Conservation (phyloP, 768 basidiomycete species). For the Leccinellum rugosiceps region DNA sequence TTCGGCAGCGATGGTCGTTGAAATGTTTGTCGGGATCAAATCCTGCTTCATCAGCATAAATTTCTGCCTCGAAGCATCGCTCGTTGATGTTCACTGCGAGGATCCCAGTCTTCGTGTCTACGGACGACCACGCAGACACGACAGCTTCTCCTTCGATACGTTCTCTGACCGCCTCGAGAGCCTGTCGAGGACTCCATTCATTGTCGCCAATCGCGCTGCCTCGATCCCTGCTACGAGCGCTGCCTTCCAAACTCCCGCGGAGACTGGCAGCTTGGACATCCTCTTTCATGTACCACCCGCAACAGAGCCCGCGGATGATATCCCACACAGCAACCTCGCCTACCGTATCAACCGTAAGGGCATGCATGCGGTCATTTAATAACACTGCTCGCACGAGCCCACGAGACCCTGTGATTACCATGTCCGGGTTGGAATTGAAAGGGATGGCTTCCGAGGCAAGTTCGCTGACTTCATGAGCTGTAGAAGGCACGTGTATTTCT, state of each 20-base stretch:
- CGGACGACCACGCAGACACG: constrained; percentile 77
- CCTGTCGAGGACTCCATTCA: constrained; percentile 72
- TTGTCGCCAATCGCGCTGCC: constrained; percentile 34
- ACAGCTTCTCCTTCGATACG: constrained; percentile 95
- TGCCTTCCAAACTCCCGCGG: constrained; percentile 43
- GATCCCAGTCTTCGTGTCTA: constrained; percentile 88
- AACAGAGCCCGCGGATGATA: constrained; percentile 72
- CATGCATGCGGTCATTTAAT: constrained; percentile 87
- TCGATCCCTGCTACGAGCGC: constrained; percentile 32
- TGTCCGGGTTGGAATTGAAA: constrained; percentile 54
- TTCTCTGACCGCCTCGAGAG: constrained; percentile 82
- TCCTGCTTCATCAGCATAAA: constrained; percentile 91
- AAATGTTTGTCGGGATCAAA: constrained; percentile 56
- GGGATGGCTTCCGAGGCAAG: constrained; percentile 75
- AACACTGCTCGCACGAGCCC: constrained; percentile 82
- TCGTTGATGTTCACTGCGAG: constrained; percentile 87
- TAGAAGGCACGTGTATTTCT: constrained; percentile 48
- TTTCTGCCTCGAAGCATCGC: constrained; percentile 89
- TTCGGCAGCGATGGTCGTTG: too few species aligned
- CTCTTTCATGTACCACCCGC: constrained; percentile 63
- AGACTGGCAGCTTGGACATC: constrained; percentile 62
- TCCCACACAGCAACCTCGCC: constrained; percentile 94
- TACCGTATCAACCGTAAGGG: constrained; percentile 83
- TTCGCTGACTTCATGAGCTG: constrained; percentile 70
- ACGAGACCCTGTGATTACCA: constrained; percentile 67